Conservation (phyloP, 306 rosid genomes). For the Prunus campanulata region DNA sequence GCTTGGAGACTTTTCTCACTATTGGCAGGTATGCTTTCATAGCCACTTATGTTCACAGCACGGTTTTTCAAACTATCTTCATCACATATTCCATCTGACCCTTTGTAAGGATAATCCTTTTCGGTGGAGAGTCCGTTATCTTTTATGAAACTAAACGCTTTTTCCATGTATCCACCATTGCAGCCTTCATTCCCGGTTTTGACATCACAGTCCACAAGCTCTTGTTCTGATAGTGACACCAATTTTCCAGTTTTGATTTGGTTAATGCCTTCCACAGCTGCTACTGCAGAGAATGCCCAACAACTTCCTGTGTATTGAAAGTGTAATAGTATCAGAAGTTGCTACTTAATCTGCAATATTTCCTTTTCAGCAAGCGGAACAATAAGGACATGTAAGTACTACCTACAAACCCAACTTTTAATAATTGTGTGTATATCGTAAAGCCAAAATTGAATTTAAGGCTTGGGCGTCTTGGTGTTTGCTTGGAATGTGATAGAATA, state of each 20-base stretch:
- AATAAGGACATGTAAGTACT: not conserved
- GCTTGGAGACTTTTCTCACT: slow-evolving; percentile 48
- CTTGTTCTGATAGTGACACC: slow-evolving; percentile 62
- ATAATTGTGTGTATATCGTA: not conserved
- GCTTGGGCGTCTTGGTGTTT: not conserved
- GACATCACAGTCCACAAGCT: slow-evolving; percentile 66
- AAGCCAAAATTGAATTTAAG: not conserved
- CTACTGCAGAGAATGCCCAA: slow-evolving; percentile 87
- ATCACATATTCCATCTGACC: slow-evolving; percentile 37
- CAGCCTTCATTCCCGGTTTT: slow-evolving; percentile 53
- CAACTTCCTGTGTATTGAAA: slow-evolving; percentile 62
- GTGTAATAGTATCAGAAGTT: slow-evolving; percentile 12
- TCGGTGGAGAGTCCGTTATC: slow-evolving; percentile 41
- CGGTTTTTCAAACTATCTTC: slow-evolving; percentile 15
- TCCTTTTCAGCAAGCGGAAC: not conserved
- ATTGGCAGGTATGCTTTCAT: slow-evolving; percentile 48
- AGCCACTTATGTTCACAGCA: slow-evolving; percentile 42
- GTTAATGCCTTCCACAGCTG: slow-evolving; percentile 77
- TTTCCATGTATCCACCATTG: slow-evolving; percentile 62
- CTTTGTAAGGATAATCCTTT: slow-evolving; percentile 55
- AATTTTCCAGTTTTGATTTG: slow-evolving; percentile 59
- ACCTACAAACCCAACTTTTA: not conserved
- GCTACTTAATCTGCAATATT: not conserved
- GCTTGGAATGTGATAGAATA: not conserved
- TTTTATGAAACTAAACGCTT: slow-evolving; percentile 52